Percentiles rank a stretch among this genome's conserved stretches.
Conservation (phyloP, 495 filamentous ascomycete genomes). For the Mycothermus thermophilus region DNA sequence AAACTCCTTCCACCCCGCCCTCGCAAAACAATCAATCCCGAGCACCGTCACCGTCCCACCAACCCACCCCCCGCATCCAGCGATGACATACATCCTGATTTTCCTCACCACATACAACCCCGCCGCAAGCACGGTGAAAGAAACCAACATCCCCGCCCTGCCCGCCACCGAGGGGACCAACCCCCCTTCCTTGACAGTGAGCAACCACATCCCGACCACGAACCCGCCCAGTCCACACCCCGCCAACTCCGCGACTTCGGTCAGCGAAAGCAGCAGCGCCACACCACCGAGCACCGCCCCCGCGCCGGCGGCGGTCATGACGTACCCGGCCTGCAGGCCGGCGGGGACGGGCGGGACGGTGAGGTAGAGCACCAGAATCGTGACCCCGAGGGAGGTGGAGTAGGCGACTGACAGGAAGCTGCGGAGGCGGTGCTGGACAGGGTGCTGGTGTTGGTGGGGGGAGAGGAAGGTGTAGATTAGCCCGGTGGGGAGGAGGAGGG, state of each 20-base stretch:
- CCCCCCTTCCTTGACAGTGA: constrained; percentile 64
- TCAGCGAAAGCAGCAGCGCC: constrained; percentile 66
- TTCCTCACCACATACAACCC: constrained; percentile 64
- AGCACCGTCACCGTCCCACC: constrained; percentile 67
- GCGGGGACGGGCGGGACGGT: constrained; percentile 66
- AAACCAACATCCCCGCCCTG: constrained; percentile 47
- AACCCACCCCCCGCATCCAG: constrained; percentile 60
- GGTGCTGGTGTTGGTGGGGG: too few relatives aligned
- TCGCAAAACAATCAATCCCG: constrained; percentile 83
- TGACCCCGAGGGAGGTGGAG: constrained; percentile 56
- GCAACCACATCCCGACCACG: constrained; percentile 80
- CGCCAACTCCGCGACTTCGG: constrained; percentile 73
- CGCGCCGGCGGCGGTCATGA: constrained; percentile 65
- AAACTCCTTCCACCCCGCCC: constrained; percentile 84
- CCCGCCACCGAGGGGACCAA: constrained; percentile 52
- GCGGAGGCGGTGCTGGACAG: constrained; percentile 69
- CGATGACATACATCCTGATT: constrained; percentile 64
- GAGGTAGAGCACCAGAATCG: constrained; percentile 79
- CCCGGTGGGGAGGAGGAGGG: constrained; percentile 59
- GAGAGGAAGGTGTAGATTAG: constrained; percentile 59
- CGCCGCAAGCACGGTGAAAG: constrained; percentile 60
- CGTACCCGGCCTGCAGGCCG: constrained; percentile 75
- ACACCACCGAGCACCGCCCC: constrained; percentile 64
- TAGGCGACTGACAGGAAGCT: constrained; percentile 71
- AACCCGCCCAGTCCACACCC: constrained; percentile 83